Evolutionary conservation across 495 filamentous ascomycete genomes (phyloP), one percentile per base, ranked within the genome.

Genomic region (Xylaria grammica): DNA sequence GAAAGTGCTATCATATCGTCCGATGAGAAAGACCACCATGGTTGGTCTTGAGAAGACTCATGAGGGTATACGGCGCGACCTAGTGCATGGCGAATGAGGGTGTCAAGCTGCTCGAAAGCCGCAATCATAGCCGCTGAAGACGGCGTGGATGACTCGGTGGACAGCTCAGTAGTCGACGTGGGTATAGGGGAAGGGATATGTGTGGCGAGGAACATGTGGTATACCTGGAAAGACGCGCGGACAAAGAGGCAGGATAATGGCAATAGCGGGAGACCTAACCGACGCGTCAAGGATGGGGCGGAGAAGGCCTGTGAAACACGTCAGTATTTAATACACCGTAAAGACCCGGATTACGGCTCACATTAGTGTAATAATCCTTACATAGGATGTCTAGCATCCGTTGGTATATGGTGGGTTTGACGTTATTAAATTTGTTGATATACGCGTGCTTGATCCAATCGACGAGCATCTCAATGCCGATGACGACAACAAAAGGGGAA

Each of bases 401-500:
- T 15, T 85, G 83, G 72, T 99, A 98, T 44, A 99, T 87, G 2
- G 84, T 89, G 20, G 96, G 96, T 44, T 93, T 91, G 54, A 90
- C 91, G 67, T 95, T 96, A 81, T 99, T 99, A 81, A 99, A 99
- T 75, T 99, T 99, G 65, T 87, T 93, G 74, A 98, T 95, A 74
- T 97, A 99, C 13, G 91, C 91, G 71, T 99, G 95, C 74, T 99
- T 99, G 65, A 97, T 79, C 92, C 91, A 97, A 74, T 99, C 95
- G 1, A 99, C 95, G 1, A 97, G 77, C 91, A 97, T 97, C 77
- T 99, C 95, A 29, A 91, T 95, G 11, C 94, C 93, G 9, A 99
- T 84, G 4, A 98, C 95, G 0, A 99, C 84, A 17, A 98, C 77
- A 67, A 99, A 97, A 0, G 95, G 96, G 0, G 91, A 91, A 27